Evolutionary conservation across 805 yeast species (phyloP), one percentile per base, ranked within the genome.

Genomic region (Pichia phayaonensis): DNA sequence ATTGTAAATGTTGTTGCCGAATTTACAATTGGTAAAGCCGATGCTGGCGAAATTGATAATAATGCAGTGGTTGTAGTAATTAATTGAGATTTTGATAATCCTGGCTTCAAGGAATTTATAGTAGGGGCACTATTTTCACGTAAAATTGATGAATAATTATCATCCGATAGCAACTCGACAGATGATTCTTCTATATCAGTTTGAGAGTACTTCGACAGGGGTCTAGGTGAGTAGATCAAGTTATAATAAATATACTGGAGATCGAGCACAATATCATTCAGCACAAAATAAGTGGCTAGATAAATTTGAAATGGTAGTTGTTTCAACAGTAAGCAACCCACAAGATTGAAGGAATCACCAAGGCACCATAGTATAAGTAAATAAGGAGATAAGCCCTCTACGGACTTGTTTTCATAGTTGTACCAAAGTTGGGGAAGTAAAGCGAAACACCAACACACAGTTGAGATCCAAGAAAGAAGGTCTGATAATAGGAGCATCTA

Each of bases 251-350:
- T 77, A 63, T 75, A 90, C 64, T 90, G 97, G 4, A 76, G 72
- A 45, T 82, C 73, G 27, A 90, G 71, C 12, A 87, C 70, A 23
- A 76, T 48, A 66, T 90, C 97, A 54, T 86, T 85, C 51, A 74
- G 66, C 46, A 92, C 71, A 62, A 86, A 90, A 66, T 90, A 90
- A 2, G 76, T 52, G 0, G 95, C 87, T 18, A 90, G 69, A 22
- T 81, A 69, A 12, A 81, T 76, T 63, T 90, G 97, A 66, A 90
- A 90, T n/a, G 84, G 80, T 44, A 89, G 70, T 54, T 90, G 97
- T 8, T 77, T 63, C 0, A 96, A 89, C 44, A 89, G 62, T 0
- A 86, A 52, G 54, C 96, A 88, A 0, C 97, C 97, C 0, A 76
- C 44, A 27, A 83, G 65, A 40, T 64, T 62, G 12, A 59, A 56